phyloP scores from a whole-genome alignment of 1,139 yeast species.

The Magnusiomyces suaveolens region DNA sequence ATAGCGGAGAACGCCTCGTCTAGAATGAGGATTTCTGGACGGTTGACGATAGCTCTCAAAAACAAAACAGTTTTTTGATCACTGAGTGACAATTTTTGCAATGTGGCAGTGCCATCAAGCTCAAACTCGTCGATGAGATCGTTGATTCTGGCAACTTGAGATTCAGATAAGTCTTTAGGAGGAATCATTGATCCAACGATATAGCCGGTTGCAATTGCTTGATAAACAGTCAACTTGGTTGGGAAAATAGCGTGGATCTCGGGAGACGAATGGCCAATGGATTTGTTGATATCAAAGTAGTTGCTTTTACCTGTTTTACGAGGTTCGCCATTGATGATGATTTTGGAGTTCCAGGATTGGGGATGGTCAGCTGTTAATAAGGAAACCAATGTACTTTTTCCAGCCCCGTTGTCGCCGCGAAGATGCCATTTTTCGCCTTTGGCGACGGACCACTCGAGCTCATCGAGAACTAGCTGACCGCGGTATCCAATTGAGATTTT shows the following conservation, averaged over 20 bases:
- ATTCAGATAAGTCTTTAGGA: conserved; percentile 32
- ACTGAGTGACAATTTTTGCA: conserved; percentile 52
- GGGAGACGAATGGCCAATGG: conserved; percentile 85
- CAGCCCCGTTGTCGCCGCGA: conserved; percentile 83
- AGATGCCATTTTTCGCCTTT: conserved; percentile 82
- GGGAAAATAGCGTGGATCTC: conserved; percentile 85
- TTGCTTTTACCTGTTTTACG: conserved; percentile 67
- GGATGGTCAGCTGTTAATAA: conserved; percentile 92
- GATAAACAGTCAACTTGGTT: conserved; percentile 38
- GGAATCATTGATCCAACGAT: conserved; percentile 51
- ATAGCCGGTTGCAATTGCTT: conserved; percentile 67
- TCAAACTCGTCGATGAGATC: conserved; percentile 27
- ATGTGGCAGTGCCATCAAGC: conserved; percentile 32
- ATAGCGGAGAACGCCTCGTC: conserved; percentile 94
- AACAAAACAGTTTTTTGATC: conserved; percentile 74
- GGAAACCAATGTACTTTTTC: conserved; percentile 80
- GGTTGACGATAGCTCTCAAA: conserved; percentile 62
- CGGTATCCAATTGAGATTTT: conserved; percentile 59
- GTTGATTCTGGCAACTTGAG: conserved; percentile 33
- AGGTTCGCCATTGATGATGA: conserved; percentile 55
- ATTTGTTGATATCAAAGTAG: conserved; percentile 67
- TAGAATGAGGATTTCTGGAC: conserved; percentile 66
- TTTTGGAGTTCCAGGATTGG: conserved; percentile 76
- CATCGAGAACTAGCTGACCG: conserved; percentile 48
- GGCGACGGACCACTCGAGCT: conserved; percentile 57